phyloP scores from a whole-genome alignment of 169 alveolate species.

The Hepatocystis sp. region DNA sequence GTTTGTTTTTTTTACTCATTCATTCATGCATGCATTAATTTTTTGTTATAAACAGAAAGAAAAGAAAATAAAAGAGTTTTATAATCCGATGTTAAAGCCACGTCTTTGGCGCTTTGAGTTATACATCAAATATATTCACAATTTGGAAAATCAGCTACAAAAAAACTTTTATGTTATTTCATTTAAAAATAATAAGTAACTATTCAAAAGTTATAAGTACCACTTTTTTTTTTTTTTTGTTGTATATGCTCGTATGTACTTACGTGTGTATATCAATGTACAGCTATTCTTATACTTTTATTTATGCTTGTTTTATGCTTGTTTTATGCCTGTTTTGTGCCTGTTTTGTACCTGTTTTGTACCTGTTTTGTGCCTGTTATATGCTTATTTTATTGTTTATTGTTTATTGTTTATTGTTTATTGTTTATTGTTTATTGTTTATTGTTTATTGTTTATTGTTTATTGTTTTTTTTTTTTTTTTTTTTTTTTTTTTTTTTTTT shows the following conservation, averaged over 20 bases:
- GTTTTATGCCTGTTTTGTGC: too few species aligned
- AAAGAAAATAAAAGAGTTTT: slow-evolving; percentile 52
- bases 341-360: too few species aligned
- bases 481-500: background rate
- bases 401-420: too few species aligned
- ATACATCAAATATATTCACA: slow-evolving; percentile 68
- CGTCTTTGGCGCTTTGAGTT: slow-evolving; percentile 74
- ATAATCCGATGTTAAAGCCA: slow-evolving; percentile 73
- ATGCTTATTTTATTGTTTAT: too few species aligned
- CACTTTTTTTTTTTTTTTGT: background rate
- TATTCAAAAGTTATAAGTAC: too few species aligned
- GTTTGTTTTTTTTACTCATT: background rate
- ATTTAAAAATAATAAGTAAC: slow-evolving; percentile 56
- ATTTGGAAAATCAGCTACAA: slow-evolving; percentile 55
- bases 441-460: too few species aligned
- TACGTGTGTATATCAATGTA: background rate
- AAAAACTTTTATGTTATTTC: slow-evolving; percentile 62
- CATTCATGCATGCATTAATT: background rate
- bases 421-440: too few species aligned
- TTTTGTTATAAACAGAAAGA: slow-evolving; percentile 37
- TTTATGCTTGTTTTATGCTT: too few species aligned
- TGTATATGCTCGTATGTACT: background rate
- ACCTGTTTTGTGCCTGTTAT: too few species aligned
- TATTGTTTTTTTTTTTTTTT: too few species aligned
- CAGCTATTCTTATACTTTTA: background rate